These are phyloP conservation scores for Pholiota adiposa DNA, from an alignment of 1,284 basidiomycete species.

Conservation along the genomic window DNA sequence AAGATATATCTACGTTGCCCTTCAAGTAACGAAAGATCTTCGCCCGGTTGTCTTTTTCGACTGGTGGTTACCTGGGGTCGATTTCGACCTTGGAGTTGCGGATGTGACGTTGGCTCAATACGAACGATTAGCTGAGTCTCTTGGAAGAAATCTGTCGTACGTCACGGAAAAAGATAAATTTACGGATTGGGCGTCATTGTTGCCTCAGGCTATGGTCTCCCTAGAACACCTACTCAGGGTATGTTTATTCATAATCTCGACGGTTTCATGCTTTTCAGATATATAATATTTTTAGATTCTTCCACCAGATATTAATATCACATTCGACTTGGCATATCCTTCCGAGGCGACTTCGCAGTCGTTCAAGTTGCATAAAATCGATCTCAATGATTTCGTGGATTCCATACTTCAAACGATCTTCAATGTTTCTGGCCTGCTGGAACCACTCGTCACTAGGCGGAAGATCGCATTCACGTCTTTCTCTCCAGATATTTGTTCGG, in stretches of 20 bases:
- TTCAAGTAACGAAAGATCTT: slow-evolving; percentile 93
- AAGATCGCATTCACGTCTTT: slow-evolving; percentile 90
- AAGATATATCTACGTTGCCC: slow-evolving; percentile 82
- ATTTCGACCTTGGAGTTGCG: slow-evolving; percentile 80
- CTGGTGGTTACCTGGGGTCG: slow-evolving; percentile 73
- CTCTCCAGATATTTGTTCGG: slow-evolving; percentile 85
- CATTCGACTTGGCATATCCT: slow-evolving; percentile 81
- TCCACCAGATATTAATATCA: slow-evolving; percentile 75
- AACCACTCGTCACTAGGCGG: slow-evolving; percentile 57
- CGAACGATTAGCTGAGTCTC: slow-evolving; percentile 59
- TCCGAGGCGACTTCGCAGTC: slow-evolving; percentile 46
- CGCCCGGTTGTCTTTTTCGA: slow-evolving; percentile 84
- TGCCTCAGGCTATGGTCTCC: slow-evolving; percentile 67
- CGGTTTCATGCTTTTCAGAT: slow-evolving; percentile 3
- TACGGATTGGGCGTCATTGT: slow-evolving; percentile 59
- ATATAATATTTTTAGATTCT: slow-evolving; percentile 54
- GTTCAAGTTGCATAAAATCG: slow-evolving; percentile 53
- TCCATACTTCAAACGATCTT: slow-evolving; percentile 83
- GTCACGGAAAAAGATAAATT: slow-evolving; percentile 20
- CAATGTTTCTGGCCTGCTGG: slow-evolving; percentile 58
- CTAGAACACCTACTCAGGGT: slow-evolving; percentile 78
- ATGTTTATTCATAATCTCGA: slow-evolving; percentile 23
- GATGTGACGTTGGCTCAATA: slow-evolving; percentile 88
- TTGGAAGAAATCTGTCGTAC: slow-evolving; percentile 47
- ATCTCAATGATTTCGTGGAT: slow-evolving; percentile 85